Percentiles rank a stretch among this genome's conserved stretches.
Evolutionary conservation across 768 basidiomycete genomes (phyloP).

Genomic region (Galerina marginata): DNA sequence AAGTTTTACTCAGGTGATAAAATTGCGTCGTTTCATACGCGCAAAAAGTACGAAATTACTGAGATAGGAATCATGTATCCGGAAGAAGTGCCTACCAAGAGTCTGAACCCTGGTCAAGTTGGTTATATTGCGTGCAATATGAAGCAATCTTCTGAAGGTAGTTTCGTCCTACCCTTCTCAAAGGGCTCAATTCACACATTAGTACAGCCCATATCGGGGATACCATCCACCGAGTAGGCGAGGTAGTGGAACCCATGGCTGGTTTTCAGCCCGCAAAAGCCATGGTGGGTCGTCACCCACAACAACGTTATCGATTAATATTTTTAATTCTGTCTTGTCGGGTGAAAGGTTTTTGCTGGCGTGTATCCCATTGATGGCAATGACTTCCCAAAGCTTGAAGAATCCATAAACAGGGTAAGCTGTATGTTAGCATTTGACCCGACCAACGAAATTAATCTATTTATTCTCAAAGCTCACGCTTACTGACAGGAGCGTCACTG

Average conservation of each 20-base stretch:
- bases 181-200: constrained; percentile 1
- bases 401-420: constrained; percentile 88
- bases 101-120: constrained; percentile 79
- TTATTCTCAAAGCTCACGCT: constrained; percentile 64
- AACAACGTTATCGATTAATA: neutral
- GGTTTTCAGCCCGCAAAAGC: constrained; percentile 93
- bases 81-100: constrained; percentile 77
- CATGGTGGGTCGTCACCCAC: constrained; percentile 65
- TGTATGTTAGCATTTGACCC: constrained; percentile 14
- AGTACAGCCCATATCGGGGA: constrained; percentile 88
- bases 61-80: constrained; percentile 92
- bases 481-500: constrained; percentile 87
- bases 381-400: constrained; percentile 94
- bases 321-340: constrained; percentile 7
- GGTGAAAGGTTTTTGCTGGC: constrained; percentile 84
- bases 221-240: constrained; percentile 80
- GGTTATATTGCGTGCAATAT: constrained; percentile 95
- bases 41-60: constrained; percentile 87
- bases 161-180: constrained; percentile 11
- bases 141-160: constrained; percentile 96
- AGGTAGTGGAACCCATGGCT: constrained; percentile 79
- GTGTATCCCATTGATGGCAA: constrained; percentile 91
- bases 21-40: constrained; percentile 82
- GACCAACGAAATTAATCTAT: constrained; percentile 18
- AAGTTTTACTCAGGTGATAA: constrained; percentile 71